phyloP scores from a whole-genome alignment of 805 yeast genomes.

The Metschnikowia baotianmanensis region DNA sequence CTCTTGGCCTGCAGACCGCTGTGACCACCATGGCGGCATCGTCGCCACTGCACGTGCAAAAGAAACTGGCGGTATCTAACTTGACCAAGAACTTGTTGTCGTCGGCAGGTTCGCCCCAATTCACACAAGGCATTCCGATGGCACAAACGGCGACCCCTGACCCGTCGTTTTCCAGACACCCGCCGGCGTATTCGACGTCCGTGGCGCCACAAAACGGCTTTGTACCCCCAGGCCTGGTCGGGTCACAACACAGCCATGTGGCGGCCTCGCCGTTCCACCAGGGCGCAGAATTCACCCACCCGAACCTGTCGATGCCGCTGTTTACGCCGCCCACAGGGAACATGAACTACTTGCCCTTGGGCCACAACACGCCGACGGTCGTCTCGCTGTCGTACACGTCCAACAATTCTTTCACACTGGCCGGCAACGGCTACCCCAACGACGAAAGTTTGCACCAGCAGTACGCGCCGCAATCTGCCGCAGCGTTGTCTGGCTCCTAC shows the following conservation, averaged over 20 bases:
- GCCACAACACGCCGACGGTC: constrained; percentile 45
- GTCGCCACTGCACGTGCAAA: constrained; percentile 10
- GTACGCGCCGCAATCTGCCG: constrained; percentile 5
- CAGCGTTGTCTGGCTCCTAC: constrained; percentile 14
- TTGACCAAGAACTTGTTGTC: constrained; percentile 33
- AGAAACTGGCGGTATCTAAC: constrained; percentile 28
- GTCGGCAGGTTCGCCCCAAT: constrained; percentile 11
- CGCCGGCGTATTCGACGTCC: constrained; percentile 21
- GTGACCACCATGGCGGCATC: constrained; percentile 1
- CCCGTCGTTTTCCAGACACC: constrained; percentile 15
- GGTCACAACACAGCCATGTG: constrained; percentile 14
- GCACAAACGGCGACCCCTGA: constrained; percentile 13
- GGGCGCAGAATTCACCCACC: constrained; percentile 5
- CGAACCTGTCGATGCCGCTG: constrained; percentile 14
- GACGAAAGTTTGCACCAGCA: constrained; percentile 3
- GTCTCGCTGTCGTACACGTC: constrained; percentile 43
- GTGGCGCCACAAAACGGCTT: constrained; percentile 12
- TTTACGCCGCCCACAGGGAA: constrained; percentile 18
- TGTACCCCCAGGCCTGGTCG: constrained; percentile 11
- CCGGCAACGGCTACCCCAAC: constrained; percentile 7
- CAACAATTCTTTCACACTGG: constrained; percentile 37
- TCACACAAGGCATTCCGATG: constrained; percentile 1
- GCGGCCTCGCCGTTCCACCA: constrained; percentile 13
- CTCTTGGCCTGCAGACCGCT: constrained; percentile 6
- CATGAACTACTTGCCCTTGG: constrained; percentile 36